Conservation (phyloP, 768 basidiomycete species). For the Neoboletus brunneissimus region DNA sequence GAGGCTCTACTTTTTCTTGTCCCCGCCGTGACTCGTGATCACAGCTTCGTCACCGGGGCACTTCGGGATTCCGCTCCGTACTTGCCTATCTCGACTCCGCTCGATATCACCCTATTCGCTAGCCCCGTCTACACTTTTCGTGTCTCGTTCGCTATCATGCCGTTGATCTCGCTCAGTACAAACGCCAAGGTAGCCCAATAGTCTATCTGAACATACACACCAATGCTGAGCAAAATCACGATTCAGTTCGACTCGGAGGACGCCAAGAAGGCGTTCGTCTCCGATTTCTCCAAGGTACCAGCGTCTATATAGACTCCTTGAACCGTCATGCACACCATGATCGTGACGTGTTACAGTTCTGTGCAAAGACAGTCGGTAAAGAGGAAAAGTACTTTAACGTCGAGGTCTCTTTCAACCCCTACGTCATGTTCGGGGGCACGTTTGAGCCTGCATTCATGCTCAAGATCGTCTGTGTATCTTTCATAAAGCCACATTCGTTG, state of each 20-base stretch:
- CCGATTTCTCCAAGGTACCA: conserved; percentile 58
- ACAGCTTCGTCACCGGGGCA: background rate
- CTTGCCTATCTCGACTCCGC: background rate
- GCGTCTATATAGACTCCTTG: background rate
- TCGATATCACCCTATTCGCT: background rate
- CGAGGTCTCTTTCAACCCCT: conserved; percentile 55
- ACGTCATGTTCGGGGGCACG: conserved; percentile 56
- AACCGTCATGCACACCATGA: background rate
- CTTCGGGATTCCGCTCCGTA: background rate
- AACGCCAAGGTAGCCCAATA: conserved; percentile 33
- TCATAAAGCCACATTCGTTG: background rate
- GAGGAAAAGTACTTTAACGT: conserved; percentile 55
- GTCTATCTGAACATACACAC: background rate
- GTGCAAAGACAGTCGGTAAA: conserved; percentile 52
- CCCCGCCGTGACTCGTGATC: too few relatives aligned
- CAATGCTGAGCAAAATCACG: background rate
- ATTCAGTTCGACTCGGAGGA: conserved; percentile 19
- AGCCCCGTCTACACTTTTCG: background rate
- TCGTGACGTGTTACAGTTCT: conserved; percentile 37
- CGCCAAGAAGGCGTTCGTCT: conserved; percentile 35
- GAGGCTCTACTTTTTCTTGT: too few relatives aligned
- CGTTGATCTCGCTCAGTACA: conserved; percentile 38
- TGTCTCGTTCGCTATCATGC: conserved; percentile 27
- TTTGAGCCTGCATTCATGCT: conserved; percentile 66
- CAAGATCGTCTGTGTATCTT: conserved; percentile 46